phyloP scores from a whole-genome alignment of 805 yeast species.

The Kodamaea kakaduensis region DNA sequence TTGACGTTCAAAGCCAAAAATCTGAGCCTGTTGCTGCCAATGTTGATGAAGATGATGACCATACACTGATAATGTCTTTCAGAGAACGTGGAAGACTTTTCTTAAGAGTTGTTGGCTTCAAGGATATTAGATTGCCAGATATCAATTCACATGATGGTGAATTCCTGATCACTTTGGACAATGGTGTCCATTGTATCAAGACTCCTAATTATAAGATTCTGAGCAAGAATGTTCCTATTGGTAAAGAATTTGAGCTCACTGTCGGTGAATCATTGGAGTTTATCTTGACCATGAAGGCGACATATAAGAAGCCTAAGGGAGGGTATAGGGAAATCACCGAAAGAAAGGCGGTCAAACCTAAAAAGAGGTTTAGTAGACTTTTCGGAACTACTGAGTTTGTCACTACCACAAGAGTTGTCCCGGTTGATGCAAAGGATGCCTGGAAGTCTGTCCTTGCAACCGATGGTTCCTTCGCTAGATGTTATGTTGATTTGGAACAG shows the following conservation, averaged over 20 bases:
- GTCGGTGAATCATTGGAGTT: conserved; percentile 61
- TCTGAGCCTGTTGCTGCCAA: conserved; percentile 1
- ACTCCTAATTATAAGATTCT: conserved; percentile 51
- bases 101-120: conserved; percentile 45
- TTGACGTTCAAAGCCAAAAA: neutral
- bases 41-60: conserved; percentile 5
- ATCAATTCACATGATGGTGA: conserved; percentile 42
- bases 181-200: conserved; percentile 74
- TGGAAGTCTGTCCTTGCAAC: conserved; percentile 66
- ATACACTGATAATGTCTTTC: conserved; percentile 6
- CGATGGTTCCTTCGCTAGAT: conserved; percentile 87
- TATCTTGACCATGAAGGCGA: conserved; percentile 67
- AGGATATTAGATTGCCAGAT: conserved; percentile 46
- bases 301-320: conserved; percentile 48
- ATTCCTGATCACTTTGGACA: conserved; percentile 60
- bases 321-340: conserved; percentile 59
- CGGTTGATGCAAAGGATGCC: conserved; percentile 50
- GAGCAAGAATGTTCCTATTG: conserved; percentile 36
- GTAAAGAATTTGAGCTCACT: conserved; percentile 76
- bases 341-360: conserved; percentile 45
- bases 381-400: conserved; percentile 47
- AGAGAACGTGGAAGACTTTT: conserved; percentile 54
- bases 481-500: conserved; percentile 60
- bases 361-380: conserved; percentile 42
- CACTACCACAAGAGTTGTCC: conserved; percentile 49